Conservation (phyloP, 2,329 filamentous ascomycete genomes). For the Paraphoma chrysanthemicola region DNA sequence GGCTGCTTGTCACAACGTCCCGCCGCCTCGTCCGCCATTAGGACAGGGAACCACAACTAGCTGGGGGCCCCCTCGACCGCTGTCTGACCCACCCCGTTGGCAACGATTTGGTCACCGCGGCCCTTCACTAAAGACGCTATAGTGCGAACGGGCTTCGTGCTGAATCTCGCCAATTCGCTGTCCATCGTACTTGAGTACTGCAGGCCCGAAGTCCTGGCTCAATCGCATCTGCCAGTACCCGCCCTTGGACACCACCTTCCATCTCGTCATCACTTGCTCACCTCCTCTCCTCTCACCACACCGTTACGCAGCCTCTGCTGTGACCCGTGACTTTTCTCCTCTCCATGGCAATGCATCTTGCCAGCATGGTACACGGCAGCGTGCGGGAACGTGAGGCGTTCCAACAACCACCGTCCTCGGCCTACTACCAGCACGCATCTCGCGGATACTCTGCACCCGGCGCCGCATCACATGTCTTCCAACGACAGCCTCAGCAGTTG, state of each 20-base stretch:
- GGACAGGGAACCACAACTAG: slow-evolving; percentile 38
- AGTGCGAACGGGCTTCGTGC: slow-evolving; percentile 40
- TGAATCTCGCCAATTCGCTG: slow-evolving; percentile 45
- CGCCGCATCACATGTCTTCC: slow-evolving; percentile 22
- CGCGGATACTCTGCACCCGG: slow-evolving; percentile 33
- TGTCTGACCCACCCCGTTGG: slow-evolving; percentile 49
- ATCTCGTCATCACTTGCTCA: slow-evolving; percentile 32
- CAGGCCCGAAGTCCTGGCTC: slow-evolving; percentile 46
- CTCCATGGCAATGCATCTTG: slow-evolving; percentile 52
- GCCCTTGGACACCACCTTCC: slow-evolving; percentile 21
- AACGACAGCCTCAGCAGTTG: slow-evolving; percentile 20
- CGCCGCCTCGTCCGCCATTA: slow-evolving; percentile 47
- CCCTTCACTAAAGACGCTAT: slow-evolving; percentile 39
- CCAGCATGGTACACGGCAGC: slow-evolving; percentile 53
- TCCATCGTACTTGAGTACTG: slow-evolving; percentile 47
- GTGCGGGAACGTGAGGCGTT: slow-evolving; percentile 49
- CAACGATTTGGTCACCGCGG: slow-evolving; percentile 43
- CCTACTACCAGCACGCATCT: slow-evolving; percentile 47
- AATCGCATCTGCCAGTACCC: slow-evolving; percentile 36
- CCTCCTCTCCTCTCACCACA: slow-evolving; percentile 15
- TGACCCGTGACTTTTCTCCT: slow-evolving; percentile 34
- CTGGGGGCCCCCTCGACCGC: slow-evolving; percentile 37
- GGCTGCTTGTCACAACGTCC: slow-evolving; percentile 47
- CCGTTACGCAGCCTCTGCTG: slow-evolving; percentile 44
- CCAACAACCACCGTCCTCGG: slow-evolving; percentile 39